phyloP scores from a whole-genome alignment of 768 basidiomycete species.

The Kwoniella pini region DNA sequence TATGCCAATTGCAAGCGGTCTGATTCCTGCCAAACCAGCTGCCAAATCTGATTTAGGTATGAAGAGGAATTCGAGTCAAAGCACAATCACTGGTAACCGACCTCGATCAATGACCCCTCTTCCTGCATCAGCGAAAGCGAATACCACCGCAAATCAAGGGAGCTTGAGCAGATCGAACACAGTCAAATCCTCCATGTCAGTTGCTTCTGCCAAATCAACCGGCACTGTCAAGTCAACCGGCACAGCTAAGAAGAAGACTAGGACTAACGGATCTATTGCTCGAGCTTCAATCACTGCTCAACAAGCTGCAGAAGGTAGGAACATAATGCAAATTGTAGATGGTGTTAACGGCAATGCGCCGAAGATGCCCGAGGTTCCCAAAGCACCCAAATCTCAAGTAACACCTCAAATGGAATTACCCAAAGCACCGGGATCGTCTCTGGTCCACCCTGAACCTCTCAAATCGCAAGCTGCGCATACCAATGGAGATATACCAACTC shows the following conservation, averaged over 20 bases:
- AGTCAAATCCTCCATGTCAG: constrained; percentile 28
- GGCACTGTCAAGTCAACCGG: constrained; percentile 32
- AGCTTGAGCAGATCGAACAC: constrained; percentile 28
- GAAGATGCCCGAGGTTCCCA: constrained; percentile 52
- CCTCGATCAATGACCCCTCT: constrained; percentile 17
- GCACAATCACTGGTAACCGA: constrained; percentile 42
- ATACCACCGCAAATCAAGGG: neutral
- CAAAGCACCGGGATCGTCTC: constrained; percentile 46
- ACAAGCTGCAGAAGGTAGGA: constrained; percentile 35
- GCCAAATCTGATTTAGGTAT: constrained; percentile 40
- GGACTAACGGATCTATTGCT: constrained; percentile 34
- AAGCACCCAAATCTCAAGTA: constrained; percentile 50
- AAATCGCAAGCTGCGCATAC: constrained; percentile 15
- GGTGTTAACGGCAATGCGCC: constrained; percentile 17
- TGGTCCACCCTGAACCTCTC: constrained; percentile 26
- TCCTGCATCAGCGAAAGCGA: constrained; percentile 9
- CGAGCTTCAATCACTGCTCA: constrained; percentile 17
- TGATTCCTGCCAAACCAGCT: constrained; percentile 43
- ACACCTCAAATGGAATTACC: constrained; percentile 47
- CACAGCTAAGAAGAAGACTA: constrained; percentile 34
- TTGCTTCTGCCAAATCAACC: constrained; percentile 27
- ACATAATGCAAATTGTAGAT: constrained; percentile 48
- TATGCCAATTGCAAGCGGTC: constrained; percentile 44
- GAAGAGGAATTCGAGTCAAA: constrained; percentile 37
- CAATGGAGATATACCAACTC: constrained; percentile 16